Evolutionary conservation across 139 green algal genomes (phyloP).

Genomic region (Tetradesmus lagerheimii): DNA sequence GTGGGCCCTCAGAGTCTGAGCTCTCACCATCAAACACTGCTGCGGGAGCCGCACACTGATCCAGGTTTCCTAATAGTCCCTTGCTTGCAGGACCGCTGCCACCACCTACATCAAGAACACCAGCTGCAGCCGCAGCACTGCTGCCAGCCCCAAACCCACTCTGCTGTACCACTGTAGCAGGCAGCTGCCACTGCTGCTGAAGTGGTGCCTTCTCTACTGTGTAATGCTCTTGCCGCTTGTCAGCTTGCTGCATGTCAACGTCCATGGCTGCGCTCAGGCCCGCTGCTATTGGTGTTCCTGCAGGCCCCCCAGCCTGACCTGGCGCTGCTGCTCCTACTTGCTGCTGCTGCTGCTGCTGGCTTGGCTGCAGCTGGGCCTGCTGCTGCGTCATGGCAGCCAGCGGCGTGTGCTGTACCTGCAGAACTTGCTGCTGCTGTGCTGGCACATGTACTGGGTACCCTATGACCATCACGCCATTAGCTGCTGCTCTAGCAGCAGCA

Average conservation of each 20-base stretch:
- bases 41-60: background rate
- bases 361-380: background rate
- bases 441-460: conserved; percentile 12
- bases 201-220: background rate
- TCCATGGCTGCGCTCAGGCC: background rate
- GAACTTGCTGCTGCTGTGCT: background rate
- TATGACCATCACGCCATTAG: background rate
- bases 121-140: background rate
- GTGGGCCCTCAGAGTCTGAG: conserved; percentile 67
- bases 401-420: background rate
- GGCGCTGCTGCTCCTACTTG: background rate
- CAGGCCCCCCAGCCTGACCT: background rate
- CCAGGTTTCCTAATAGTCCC: background rate
- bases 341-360: background rate
- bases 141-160: background rate
- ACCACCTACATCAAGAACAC: background rate
- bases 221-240: background rate
- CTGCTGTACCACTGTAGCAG: background rate
- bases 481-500: background rate
- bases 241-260: background rate
- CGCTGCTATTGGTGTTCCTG: background rate
- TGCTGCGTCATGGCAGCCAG: background rate
- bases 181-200: conserved; percentile 1
- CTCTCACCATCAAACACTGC: conserved; percentile 55
- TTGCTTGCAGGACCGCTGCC: background rate